Evolutionary conservation across 345 rosid species (phyloP).

Genomic region (Camelina sativa): DNA sequence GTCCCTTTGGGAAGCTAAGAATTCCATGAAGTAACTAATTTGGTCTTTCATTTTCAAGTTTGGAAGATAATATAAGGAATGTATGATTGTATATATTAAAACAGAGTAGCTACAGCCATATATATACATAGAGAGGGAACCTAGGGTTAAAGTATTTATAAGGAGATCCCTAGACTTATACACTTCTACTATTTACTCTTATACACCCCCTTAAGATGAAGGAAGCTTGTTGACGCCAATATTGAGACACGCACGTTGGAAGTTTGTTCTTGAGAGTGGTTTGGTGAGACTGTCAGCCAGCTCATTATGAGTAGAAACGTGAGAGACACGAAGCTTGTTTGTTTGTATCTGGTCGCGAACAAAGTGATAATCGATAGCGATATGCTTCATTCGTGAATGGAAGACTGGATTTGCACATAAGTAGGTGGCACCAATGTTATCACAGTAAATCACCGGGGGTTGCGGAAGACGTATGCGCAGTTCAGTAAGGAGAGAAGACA

Average conservation of each 20-base stretch:
- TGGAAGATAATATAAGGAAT: background rate
- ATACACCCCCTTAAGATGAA: background rate
- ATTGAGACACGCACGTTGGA: background rate
- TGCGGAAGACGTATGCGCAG: fast-evolving
- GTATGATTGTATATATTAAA: no score
- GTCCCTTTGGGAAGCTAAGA: background rate
- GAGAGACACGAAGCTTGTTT: background rate
- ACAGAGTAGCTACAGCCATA: no score
- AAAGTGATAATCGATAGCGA: background rate
- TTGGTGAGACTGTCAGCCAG: background rate
- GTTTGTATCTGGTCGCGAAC: background rate
- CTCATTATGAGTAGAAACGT: background rate
- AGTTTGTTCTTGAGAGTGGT: background rate
- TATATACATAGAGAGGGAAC: no score
- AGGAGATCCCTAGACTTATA: no score
- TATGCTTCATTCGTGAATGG: background rate
- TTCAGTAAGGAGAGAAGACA: background rate
- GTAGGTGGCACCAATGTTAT: background rate
- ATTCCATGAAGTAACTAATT: background rate
- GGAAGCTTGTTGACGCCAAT: background rate
- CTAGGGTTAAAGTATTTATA: no score
- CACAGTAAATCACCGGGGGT: background rate
- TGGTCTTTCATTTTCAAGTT: background rate
- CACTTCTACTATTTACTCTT: no score
- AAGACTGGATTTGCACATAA: background rate